Base-by-base conservation (phyloP, 2,329 filamentous ascomycete species). In the Colletotrichum sp. region DNA sequence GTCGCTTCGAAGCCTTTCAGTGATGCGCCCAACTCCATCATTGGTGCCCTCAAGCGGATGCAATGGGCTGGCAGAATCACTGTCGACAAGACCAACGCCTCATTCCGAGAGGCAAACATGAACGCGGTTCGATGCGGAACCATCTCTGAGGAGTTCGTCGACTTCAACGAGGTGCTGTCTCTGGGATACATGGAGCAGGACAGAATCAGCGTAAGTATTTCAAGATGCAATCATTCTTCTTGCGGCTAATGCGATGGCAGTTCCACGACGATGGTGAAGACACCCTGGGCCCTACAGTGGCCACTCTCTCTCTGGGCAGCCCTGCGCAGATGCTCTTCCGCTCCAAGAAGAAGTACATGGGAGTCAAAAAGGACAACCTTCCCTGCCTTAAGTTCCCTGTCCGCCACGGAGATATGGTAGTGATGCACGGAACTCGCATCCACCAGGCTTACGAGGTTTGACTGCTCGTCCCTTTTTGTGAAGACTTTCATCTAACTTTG, bases 261-360 rank as follows among this genome's bases (percentile, higher is more conserved):
- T 93, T 89, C 78, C 92, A 94, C 75, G 92, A 94, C 73, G 93
- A 94, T 78, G 93, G 93, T 6, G 93, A 94, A 79, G 84, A 83
- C 12, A 90, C 91, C 5, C 85, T 94, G 1, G 92, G 92, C 0
- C 90, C 91, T 0, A 92, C 90, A 0, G 91, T 94, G 8, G 91
- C 91, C 0, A 92, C 92, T 0, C 83, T 92, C 8, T 92, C 91
- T 3, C 85, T 94, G 0, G 92, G 92, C 2, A 89, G 87, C 0
- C 87, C 89, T 0, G 90, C 92, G 0, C 84, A 84, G 0, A 94
- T 94, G 92, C 82, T 82, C 5, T 88, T 93, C 78, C 86, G 90
- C 2, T 87, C 90, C 69, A 94, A 94, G 82, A 78, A 79, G 8
- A 84, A 81, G 18, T 65, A 83, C 1, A n/a, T 49, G 26, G 52